A percentile compares a stretch with the other conserved stretches of the same genome.
phyloP scores from a whole-genome alignment of 1,284 basidiomycete species.

The Ganoderma lucidum region DNA sequence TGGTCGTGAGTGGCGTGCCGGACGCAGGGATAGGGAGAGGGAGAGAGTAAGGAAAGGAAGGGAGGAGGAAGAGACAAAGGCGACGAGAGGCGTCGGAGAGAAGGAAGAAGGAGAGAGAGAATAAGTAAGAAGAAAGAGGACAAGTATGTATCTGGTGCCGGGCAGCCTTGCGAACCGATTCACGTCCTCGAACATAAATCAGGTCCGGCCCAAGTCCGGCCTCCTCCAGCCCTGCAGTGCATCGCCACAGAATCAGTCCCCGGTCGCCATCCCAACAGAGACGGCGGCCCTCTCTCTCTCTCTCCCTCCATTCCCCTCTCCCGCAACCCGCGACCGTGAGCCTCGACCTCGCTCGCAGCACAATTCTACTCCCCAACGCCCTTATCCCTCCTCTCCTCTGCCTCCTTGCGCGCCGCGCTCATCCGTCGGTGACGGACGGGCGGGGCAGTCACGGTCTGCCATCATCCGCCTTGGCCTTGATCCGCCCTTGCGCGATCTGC shows the following conservation, averaged over 20 bases:
- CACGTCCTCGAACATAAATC: not conserved
- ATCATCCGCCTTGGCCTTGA: not conserved
- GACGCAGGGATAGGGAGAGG: slow-evolving; percentile 45
- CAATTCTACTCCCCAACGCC: too few relatives aligned
- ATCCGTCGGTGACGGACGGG: not conserved
- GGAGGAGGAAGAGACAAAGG: slow-evolving; percentile 2
- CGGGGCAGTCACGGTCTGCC: not conserved
- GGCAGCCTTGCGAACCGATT: not conserved
- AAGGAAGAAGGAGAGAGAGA: slow-evolving; percentile 5
- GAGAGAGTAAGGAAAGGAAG: slow-evolving; percentile 10
- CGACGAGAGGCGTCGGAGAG: slow-evolving; percentile 21
- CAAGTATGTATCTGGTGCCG: not conserved
- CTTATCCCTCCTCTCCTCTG: not conserved
- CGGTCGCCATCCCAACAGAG: slow-evolving; percentile 10
- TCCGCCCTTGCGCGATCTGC: not conserved
- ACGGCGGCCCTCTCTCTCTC: too few relatives aligned
- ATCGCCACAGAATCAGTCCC: slow-evolving; percentile 13
- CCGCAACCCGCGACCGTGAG: not conserved
- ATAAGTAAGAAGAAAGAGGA: not conserved
- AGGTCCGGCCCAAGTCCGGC: not conserved
- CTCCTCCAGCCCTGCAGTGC: slow-evolving; percentile 5
- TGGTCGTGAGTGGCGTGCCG: slow-evolving; percentile 47
- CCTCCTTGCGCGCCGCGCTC: not conserved
- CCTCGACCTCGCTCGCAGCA: not conserved
- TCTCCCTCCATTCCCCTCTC: not conserved